Evolutionary conservation across 2,329 filamentous ascomycete genomes (phyloP).

Genomic region (Zalaria sp.): DNA sequence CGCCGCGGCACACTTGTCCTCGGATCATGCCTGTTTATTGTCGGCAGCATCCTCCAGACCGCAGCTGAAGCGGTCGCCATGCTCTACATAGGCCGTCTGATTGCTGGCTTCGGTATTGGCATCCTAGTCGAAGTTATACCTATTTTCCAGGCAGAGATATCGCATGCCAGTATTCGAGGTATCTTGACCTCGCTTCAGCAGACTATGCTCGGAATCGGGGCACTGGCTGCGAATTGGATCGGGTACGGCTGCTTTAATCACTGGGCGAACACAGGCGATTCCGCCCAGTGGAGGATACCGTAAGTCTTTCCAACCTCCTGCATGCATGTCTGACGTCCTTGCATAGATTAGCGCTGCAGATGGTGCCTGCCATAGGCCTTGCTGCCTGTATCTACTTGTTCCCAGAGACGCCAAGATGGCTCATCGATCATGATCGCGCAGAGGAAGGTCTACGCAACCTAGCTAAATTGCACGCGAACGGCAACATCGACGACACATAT

Average conservation of each 20-base stretch:
- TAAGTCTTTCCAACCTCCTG: not conserved
- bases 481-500: constrained; percentile 11
- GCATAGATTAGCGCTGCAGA: constrained; percentile 7
- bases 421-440: constrained; percentile 23
- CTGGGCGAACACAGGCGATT: constrained; percentile 9
- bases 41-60: constrained; percentile 13
- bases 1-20: constrained; percentile 53
- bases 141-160: constrained; percentile 70
- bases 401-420: constrained; percentile 31
- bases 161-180: constrained; percentile 11
- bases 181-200: constrained; percentile 12
- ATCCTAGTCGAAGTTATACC: constrained; percentile 54
- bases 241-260: constrained; percentile 11
- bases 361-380: constrained; percentile 10
- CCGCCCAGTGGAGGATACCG: constrained; percentile 12
- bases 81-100: constrained; percentile 10
- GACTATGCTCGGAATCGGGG: constrained; percentile 48
- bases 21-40: constrained; percentile 36
- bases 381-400: constrained; percentile 18
- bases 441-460: constrained; percentile 20
- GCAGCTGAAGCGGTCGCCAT: constrained; percentile 9
- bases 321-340: too few species aligned
- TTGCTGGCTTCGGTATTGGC: constrained; percentile 12
- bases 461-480: constrained; percentile 11
- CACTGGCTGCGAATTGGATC: constrained; percentile 41